These are phyloP conservation scores for Trichoderma gracile DNA, from an alignment of 2,329 filamentous ascomycete genomes.

Conservation along the genomic window DNA sequence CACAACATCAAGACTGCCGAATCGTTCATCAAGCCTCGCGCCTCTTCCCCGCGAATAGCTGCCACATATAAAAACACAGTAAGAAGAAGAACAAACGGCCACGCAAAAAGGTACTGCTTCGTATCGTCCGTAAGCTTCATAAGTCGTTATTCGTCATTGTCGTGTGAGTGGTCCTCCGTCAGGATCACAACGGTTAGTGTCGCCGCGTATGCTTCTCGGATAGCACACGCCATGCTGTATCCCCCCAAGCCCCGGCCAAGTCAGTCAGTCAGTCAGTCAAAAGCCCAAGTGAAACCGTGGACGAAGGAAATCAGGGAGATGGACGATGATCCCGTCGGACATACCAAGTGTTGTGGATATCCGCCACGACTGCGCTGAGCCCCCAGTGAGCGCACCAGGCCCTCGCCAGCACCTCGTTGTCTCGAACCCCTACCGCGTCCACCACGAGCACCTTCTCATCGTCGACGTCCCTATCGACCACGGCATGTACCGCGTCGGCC, in stretches of 20 bases:
- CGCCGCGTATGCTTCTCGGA: constrained; percentile 73
- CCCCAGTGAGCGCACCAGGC: constrained; percentile 80
- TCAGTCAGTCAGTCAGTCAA: constrained; percentile 22
- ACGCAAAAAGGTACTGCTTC: constrained; percentile 12
- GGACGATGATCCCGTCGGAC: constrained; percentile 33
- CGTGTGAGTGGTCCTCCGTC: constrained; percentile 53
- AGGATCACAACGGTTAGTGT: constrained; percentile 72
- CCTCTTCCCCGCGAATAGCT: not conserved
- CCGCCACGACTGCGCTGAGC: constrained; percentile 68
- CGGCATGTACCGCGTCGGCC: constrained; percentile 23
- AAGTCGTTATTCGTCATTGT: constrained; percentile 44
- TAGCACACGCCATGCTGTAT: constrained; percentile 67
- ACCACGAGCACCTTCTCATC: constrained; percentile 69
- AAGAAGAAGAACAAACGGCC: constrained; percentile 9
- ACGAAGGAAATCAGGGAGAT: constrained; percentile 5
- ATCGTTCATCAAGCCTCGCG: not conserved
- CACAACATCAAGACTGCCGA: not conserved
- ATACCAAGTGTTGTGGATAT: constrained; percentile 67
- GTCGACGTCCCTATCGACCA: constrained; percentile 44
- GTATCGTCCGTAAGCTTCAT: constrained; percentile 24
- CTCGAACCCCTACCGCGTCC: constrained; percentile 70
- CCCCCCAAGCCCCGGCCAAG: constrained; percentile 10
- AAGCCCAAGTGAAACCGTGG: too few relatives aligned
- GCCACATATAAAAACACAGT: not conserved
- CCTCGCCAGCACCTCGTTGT: constrained; percentile 74